Evolutionary conservation across 129 eudicot species (phyloP).

Genomic region (Flaveria linearis): DNA sequence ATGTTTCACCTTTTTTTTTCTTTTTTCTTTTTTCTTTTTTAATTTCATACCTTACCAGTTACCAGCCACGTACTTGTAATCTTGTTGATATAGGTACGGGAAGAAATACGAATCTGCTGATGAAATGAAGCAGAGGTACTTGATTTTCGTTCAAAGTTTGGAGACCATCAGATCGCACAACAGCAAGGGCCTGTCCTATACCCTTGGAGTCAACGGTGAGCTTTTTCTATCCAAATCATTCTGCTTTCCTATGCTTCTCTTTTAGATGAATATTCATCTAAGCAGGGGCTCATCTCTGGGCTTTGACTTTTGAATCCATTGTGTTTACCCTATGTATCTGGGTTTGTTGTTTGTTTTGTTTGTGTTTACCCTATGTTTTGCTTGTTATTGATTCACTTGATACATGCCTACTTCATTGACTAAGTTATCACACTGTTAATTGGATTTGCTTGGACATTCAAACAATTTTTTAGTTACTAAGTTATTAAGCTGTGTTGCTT

Average conservation of each 20-base stretch:
- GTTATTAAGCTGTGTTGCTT: background rate
- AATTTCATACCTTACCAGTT: too few relatives aligned
- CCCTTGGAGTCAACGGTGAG: slow-evolving; percentile 82
- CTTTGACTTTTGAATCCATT: background rate
- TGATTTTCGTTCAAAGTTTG: slow-evolving; percentile 65
- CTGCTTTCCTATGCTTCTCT: too few relatives aligned
- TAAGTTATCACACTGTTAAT: background rate
- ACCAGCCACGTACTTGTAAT: background rate
- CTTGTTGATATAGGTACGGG: slow-evolving; percentile 54
- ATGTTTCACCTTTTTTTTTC: slow-evolving; percentile 5
- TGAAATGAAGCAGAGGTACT: slow-evolving; percentile 69
- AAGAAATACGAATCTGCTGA: slow-evolving; percentile 69
- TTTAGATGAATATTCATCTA: too few relatives aligned
- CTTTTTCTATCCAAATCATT: background rate
- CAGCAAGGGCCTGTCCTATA: slow-evolving; percentile 61
- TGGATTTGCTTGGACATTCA: background rate
- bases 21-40: background rate
- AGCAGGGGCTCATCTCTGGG: background rate
- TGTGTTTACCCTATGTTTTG: slow-evolving; percentile 1
- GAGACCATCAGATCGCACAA: slow-evolving; percentile 78
- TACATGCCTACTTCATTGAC: background rate
- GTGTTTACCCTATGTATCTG: too few relatives aligned
- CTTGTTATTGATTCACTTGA: background rate
- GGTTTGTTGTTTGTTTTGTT: too few relatives aligned
- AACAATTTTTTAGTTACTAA: background rate